Evolutionary conservation across 2,329 filamentous ascomycete species (phyloP), one percentile per base, ranked within the genome.

Genomic region (Arachnopeziza araneosa): DNA sequence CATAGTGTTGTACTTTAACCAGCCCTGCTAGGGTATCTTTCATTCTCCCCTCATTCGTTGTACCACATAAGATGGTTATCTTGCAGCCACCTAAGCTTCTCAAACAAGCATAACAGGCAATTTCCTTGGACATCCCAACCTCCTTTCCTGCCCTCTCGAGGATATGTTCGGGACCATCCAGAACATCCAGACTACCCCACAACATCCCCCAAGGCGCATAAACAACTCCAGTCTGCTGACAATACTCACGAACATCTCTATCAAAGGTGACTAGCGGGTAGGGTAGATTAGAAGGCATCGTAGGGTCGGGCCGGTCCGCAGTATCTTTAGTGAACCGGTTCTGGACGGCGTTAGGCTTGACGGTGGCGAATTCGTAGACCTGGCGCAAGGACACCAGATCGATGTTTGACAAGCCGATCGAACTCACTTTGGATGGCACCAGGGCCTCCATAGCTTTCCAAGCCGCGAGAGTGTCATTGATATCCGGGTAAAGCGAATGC

Each of bases 401-500:
- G 51, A 50, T 55, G 32, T 59, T 59, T 23, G 57, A 59, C 21
- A 59, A n/a, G 32, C 52, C 23, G 50, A 30, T 30, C 9, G 26
- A 30, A 9, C 26, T 30, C 26, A 30, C 26, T 30, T 30, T 30
- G 9, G 26, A 60, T 23, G 58, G 54, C 24, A 60, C 54, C 19
- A 60, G 44, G 21, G 54, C 36, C 48, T 60, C 58, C 58, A 56
- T 60, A 0, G 58, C 58, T 49, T 48, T 56, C 58, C 58, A 60
- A n/a, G 58, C 58, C 17, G 22, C 53, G 17, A 56, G 54, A 49
- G 54, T 60, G 50, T 60, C 58, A 19, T 60, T 14, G 5, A 60
- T 60, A 26, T 56, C 58, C 49, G 58, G 36, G 50, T 57, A 60
- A 12, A 56, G 54, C 14, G 53, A 60, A 54, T 60, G 58, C 50